Conservation (phyloP, 169 alveolate species). For the Haemoproteus tartakovskyi region DNA sequence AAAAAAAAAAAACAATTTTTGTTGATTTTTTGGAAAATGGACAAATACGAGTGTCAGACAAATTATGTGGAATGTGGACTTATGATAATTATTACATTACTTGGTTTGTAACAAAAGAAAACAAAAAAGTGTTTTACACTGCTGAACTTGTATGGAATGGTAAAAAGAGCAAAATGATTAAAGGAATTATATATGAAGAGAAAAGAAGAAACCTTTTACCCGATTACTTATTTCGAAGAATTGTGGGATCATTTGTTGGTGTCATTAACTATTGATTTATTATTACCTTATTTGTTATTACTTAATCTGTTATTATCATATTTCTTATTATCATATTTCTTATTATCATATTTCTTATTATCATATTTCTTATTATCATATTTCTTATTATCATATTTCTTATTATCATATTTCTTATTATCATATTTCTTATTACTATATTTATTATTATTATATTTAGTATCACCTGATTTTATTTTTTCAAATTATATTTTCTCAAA, state of each 20-base stretch:
- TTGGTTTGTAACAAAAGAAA: slow-evolving; percentile 6
- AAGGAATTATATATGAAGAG: slow-evolving; percentile 47
- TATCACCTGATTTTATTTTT: no score
- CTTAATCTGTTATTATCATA: no score
- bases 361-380: no score
- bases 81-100: slow-evolving; percentile 27
- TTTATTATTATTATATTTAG: no score
- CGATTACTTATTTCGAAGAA: slow-evolving; percentile 21
- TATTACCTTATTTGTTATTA: no score
- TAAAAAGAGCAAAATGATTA: slow-evolving; percentile 30
- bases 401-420: no score
- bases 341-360: no score
- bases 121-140: slow-evolving; percentile 19
- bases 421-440: no score
- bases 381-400: no score
- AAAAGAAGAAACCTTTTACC: slow-evolving; percentile 18
- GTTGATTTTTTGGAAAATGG: slow-evolving; percentile 34
- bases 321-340: no score
- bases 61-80: slow-evolving; percentile 18
- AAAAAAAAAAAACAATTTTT: slow-evolving; percentile 17
- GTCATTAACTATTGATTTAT: not conserved
- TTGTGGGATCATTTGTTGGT: slow-evolving; percentile 33
- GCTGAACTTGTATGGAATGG: slow-evolving; percentile 56
- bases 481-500: not conserved
- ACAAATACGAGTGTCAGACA: not conserved